Conservation (phyloP, 169 alveolate species). For the Plasmodium gonderi region DNA sequence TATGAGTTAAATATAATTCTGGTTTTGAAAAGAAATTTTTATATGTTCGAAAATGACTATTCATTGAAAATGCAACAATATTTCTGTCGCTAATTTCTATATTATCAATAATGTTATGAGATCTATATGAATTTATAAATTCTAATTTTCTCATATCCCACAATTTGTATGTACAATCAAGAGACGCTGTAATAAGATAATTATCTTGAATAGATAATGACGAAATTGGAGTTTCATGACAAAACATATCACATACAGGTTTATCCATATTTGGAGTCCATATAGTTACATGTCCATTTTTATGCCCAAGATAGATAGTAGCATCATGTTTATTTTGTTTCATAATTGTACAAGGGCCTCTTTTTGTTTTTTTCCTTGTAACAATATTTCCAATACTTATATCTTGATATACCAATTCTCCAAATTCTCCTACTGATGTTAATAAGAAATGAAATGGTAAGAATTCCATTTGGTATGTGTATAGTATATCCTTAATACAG, state of each 20-base stretch:
- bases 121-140: slow-evolving; percentile 21
- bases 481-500: slow-evolving; percentile 89
- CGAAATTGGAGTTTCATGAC: slow-evolving; percentile 81
- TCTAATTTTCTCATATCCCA: slow-evolving; percentile 94
- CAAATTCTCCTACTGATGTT: slow-evolving; percentile 92
- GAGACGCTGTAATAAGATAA: slow-evolving; percentile 80
- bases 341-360: slow-evolving; percentile 92
- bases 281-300: slow-evolving; percentile 93
- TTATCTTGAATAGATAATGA: slow-evolving; percentile 75
- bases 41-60: slow-evolving; percentile 78
- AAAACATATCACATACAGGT: slow-evolving; percentile 77
- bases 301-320: slow-evolving; percentile 93
- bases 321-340: slow-evolving; percentile 92
- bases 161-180: slow-evolving; percentile 90
- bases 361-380: slow-evolving; percentile 91
- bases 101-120: slow-evolving; percentile 58
- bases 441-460: slow-evolving; percentile 94
- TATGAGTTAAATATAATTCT: slow-evolving; percentile 56
- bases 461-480: slow-evolving; percentile 91
- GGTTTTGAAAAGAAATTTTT: slow-evolving; percentile 30
- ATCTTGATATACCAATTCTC: slow-evolving; percentile 94
- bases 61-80: slow-evolving; percentile 77
- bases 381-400: slow-evolving; percentile 93
- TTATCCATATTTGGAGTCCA: slow-evolving; percentile 95
- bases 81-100: slow-evolving; percentile 68